These are phyloP conservation scores for Haplosporangium sp. DNA, from an alignment of 371 early-diverging fungal genomes.

Conservation along the genomic window DNA sequence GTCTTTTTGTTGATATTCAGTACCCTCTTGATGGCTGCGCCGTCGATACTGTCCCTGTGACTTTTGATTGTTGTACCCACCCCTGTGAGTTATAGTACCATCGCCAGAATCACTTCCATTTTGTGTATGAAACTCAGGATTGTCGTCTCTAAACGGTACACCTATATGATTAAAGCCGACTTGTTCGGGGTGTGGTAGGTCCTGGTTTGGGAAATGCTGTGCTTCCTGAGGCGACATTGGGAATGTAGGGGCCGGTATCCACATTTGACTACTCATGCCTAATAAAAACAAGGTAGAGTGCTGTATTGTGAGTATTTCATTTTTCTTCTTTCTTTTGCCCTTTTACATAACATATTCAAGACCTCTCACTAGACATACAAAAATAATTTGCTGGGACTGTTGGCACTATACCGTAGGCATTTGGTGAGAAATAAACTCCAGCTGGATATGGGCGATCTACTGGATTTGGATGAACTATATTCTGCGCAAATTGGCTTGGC, in stretches of 20 bases:
- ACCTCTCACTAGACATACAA: constrained; percentile 7
- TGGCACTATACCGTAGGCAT: background rate
- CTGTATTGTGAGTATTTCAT: no score
- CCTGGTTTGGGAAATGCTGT: no score
- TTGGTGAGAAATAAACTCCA: background rate
- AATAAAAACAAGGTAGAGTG: background rate
- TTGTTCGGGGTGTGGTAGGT: no score
- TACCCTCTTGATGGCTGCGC: background rate
- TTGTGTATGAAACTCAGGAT: no score
- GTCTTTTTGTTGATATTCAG: background rate
- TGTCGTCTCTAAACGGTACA: no score
- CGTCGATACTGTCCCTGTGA: background rate
- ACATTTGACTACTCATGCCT: constrained; percentile 7
- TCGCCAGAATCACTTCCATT: background rate
- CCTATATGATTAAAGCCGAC: no score
- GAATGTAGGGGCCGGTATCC: constrained; percentile 4
- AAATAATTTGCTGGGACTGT: background rate
- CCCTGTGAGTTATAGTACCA: background rate
- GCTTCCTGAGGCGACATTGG: background rate
- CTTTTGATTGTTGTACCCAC: background rate
- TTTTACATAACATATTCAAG: no score
- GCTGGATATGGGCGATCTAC: background rate
- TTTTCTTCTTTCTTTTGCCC: no score
- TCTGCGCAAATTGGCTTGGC: background rate
- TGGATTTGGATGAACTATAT: background rate